Evolutionary conservation across 805 yeast species (phyloP).

Genomic region (Nakazawaea holstii): DNA sequence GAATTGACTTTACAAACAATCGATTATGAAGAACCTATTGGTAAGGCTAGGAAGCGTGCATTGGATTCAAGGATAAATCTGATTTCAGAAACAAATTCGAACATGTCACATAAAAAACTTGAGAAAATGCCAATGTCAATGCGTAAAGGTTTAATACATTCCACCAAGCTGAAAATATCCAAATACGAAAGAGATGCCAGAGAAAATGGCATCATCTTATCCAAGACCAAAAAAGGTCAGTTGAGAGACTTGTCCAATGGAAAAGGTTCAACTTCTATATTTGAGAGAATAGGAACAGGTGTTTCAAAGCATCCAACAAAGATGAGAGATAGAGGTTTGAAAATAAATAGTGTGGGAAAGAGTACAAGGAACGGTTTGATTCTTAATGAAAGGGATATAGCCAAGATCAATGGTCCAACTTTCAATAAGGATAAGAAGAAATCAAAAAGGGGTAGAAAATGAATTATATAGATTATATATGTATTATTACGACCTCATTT

Average conservation of each 20-base stretch:
- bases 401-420: slow-evolving; percentile 29
- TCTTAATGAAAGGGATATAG: slow-evolving; percentile 64
- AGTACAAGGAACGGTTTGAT: slow-evolving; percentile 76
- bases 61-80: slow-evolving; percentile 52
- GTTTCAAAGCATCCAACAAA: slow-evolving; percentile 31
- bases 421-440: slow-evolving; percentile 11
- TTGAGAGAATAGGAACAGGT: slow-evolving; percentile 47
- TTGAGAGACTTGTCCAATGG: slow-evolving; percentile 53
- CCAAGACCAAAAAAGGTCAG: slow-evolving; percentile 64
- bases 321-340: slow-evolving; percentile 70
- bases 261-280: slow-evolving; percentile 43
- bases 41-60: slow-evolving; percentile 64
- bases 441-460: slow-evolving; percentile 9
- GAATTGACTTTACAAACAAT: slow-evolving; percentile 59
- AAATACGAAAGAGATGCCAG: slow-evolving; percentile 72
- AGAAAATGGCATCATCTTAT: slow-evolving; percentile 86
- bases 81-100: slow-evolving; percentile 38
- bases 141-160: slow-evolving; percentile 75
- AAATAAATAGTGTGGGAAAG: slow-evolving; percentile 65
- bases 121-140: slow-evolving; percentile 87
- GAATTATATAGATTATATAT: background rate
- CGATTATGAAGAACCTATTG: slow-evolving; percentile 57
- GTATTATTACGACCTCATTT: too few relatives aligned
- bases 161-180: slow-evolving; percentile 44
- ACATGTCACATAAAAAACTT: slow-evolving; percentile 29